Percentiles rank a stretch among this genome's conserved stretches.
phyloP scores from a whole-genome alignment of 495 filamentous ascomycete genomes.

The Xylaria acuta region DNA sequence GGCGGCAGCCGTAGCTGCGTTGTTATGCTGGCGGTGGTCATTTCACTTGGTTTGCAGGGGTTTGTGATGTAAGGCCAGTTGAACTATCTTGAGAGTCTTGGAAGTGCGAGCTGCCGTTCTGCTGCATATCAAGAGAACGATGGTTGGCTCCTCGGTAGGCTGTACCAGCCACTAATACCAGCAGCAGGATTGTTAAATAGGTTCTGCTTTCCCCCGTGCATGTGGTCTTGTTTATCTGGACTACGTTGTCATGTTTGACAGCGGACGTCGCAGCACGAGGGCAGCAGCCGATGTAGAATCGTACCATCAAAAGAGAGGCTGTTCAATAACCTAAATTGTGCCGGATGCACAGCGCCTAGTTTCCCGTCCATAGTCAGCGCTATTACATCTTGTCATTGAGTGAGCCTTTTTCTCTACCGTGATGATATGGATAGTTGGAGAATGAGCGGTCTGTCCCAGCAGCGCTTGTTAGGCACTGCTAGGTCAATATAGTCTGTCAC shows the following conservation, averaged over 20 bases:
- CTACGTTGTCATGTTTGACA: not conserved
- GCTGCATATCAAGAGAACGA: not conserved
- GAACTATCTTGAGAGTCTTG: not conserved
- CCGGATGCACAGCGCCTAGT: not conserved
- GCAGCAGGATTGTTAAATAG: not conserved
- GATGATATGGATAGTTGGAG: not conserved
- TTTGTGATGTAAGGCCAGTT: not conserved
- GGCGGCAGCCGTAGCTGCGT: slow-evolving; percentile 14
- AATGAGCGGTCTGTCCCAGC: not conserved
- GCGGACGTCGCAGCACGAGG: not conserved
- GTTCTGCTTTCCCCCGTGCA: not conserved
- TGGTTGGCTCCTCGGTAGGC: not conserved
- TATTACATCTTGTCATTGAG: no score
- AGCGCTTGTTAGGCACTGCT: not conserved
- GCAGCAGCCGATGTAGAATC: not conserved
- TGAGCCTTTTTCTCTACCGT: not conserved
- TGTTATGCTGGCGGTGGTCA: slow-evolving; percentile 25
- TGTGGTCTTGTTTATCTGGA: not conserved
- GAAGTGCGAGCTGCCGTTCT: not conserved
- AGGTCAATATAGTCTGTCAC: not conserved
- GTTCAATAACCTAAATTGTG: not conserved
- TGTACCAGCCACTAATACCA: not conserved
- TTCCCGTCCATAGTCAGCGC: not conserved
- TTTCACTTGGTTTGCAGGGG: slow-evolving; percentile 15
- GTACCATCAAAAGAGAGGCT: not conserved